Base-by-base conservation (phyloP, 2,329 filamentous ascomycete species). In the Alternaria atra region DNA sequence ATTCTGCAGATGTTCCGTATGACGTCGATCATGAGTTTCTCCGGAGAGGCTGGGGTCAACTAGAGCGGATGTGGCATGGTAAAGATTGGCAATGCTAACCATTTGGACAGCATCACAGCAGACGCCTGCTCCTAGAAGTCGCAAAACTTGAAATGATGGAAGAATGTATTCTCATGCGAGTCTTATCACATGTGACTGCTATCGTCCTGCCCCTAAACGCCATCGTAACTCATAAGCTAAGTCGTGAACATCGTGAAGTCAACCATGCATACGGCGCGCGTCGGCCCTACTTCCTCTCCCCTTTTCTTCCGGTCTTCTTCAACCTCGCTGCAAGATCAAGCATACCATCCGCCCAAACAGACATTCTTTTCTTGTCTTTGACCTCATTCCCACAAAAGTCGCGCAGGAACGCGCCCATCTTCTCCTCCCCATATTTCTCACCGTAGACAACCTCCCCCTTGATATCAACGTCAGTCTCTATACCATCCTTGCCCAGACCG, bases 391-490 rank as follows among this genome's bases (percentile, higher is more conserved):
- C 79, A 20, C 90, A 80, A 74, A 85, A 83, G 35, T 84, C 84
- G 12, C 81, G 77, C 64, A 95, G 73, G 67, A 91, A 93, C 56
- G 92, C 90, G n/a, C 81, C 82, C 82, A 95, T 89, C 78, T 92
- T 93, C 51, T 83, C 86, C 65, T 89, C 87, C 65, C 92, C 91
- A 76, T 94, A 93, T 61, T 86, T 84, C 79, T 94, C 91, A 0
- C 92, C 92, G 74, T 95, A 95, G 2, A 93, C 82, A 1, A 94
- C 87, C 53, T 82, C 83, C 0, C 88, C 90, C 6, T 79, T 79
- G 25, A 91, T 80, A 13, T 78, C 76, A 35, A 92, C 82, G 1
- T 86, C 83, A 10, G 90, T 79, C 4, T 84, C 83, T n/a, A 82
- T 80, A 1, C 80, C 79, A 0, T 79, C 79, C 50, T 78, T 81